Conservation (phyloP, 1,139 yeast species). For the Taphrina betulina region DNA sequence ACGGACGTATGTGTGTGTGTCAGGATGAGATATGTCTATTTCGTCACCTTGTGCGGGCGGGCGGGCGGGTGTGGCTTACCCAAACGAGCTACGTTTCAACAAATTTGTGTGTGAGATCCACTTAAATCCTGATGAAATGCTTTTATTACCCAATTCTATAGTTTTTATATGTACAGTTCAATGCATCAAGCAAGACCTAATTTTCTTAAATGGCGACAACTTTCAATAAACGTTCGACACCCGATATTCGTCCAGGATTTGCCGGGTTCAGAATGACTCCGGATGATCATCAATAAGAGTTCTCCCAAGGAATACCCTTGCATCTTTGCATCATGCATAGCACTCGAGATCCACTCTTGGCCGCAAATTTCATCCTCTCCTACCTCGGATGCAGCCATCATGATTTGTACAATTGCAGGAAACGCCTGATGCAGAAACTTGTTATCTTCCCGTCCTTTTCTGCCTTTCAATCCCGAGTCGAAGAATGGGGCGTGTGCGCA, state of each 20-base stretch:
- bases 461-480: background rate
- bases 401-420: conserved; percentile 9
- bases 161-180: too few species aligned
- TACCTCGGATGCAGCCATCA: conserved; percentile 2
- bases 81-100: too few species aligned
- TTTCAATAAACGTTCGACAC: background rate
- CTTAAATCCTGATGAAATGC: too few species aligned
- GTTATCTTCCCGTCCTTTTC: background rate
- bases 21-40: too few species aligned
- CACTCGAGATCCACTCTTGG: background rate
- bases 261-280: background rate
- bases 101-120: too few species aligned
- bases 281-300: conserved; percentile 3
- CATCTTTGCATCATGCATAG: background rate
- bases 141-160: too few species aligned
- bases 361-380: background rate
- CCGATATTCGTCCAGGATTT: conserved; percentile 4
- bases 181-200: conserved; percentile 9
- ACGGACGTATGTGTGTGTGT: too few species aligned
- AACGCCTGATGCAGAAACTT: conserved; percentile 10
- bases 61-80: too few species aligned
- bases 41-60: too few species aligned
- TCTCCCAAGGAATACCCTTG: conserved; percentile 9
- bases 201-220: background rate
- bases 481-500: conserved; percentile 1